Conservation (phyloP, 2,329 filamentous ascomycete genomes). For the Penicillium hordei region DNA sequence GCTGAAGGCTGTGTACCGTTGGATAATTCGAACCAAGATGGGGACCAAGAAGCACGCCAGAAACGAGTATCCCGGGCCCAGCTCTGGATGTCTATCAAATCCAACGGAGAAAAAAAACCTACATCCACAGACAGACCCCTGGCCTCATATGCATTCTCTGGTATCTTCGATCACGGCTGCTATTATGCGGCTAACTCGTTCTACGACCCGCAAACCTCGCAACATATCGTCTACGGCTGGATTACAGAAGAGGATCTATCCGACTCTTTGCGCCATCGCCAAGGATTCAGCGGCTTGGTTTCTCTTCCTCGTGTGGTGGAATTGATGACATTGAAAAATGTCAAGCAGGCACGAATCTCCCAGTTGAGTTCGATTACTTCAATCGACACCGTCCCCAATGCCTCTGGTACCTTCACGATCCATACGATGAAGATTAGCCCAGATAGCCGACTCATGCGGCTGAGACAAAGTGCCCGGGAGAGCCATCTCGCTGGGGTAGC, state of each 20-base stretch:
- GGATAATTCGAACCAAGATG: constrained; percentile 2
- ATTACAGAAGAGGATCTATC: constrained; percentile 53
- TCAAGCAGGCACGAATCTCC: constrained; percentile 40
- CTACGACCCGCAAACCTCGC: constrained; percentile 44
- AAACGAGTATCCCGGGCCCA: constrained; percentile 35
- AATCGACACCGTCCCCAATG: constrained; percentile 34
- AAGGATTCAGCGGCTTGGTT: constrained; percentile 53
- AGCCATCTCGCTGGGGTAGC: background rate
- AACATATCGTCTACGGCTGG: constrained; percentile 52
- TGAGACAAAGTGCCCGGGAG: constrained; percentile 29
- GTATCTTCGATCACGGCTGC: constrained; percentile 51
- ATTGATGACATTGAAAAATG: constrained; percentile 41
- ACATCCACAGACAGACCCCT: constrained; percentile 13
- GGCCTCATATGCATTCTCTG: constrained; percentile 43
- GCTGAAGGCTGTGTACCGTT: constrained; percentile 44
- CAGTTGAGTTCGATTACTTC: constrained; percentile 45
- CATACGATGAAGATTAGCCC: constrained; percentile 46
- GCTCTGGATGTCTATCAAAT: constrained; percentile 48
- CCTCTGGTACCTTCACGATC: constrained; percentile 35
- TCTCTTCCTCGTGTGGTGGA: constrained; percentile 48
- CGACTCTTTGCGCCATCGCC: constrained; percentile 42
- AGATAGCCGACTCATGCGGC: constrained; percentile 26
- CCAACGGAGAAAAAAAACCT: constrained; percentile 8
- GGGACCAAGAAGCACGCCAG: constrained; percentile 11
- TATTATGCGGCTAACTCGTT: constrained; percentile 54